Percentiles rank a stretch among this genome's conserved stretches.
Conservation (phyloP, 1,139 yeast genomes). For the Geotrichum europaeum region DNA sequence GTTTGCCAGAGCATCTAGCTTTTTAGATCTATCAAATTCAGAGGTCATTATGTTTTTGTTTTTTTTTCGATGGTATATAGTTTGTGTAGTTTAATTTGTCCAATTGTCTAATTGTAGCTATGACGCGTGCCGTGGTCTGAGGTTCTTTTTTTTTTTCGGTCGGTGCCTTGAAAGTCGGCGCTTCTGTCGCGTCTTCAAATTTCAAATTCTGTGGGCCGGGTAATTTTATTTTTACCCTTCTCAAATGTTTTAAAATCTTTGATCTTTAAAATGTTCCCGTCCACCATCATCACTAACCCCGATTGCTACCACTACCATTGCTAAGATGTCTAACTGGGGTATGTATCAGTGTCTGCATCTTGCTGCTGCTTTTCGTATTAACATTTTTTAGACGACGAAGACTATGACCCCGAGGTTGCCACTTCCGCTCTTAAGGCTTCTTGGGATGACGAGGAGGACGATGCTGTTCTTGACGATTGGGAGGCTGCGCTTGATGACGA, state of each 20-base stretch:
- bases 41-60: neutral
- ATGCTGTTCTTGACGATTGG: conserved; percentile 78
- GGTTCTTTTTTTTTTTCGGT: neutral
- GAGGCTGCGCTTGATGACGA: conserved; percentile 41
- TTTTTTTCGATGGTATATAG: neutral
- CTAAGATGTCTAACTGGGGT: conserved; percentile 29
- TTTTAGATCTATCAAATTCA: neutral
- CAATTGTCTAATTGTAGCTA: neutral
- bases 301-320: neutral
- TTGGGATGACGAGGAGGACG: conserved; percentile 84
- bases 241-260: neutral
- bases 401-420: conserved; percentile 83
- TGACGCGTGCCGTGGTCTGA: neutral
- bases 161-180: neutral
- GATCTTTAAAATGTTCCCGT: neutral
- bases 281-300: neutral
- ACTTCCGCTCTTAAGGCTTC: conserved; percentile 54
- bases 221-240: neutral
- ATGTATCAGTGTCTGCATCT: conserved; percentile 6
- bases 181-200: neutral
- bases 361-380: neutral
- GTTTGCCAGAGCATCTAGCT: neutral
- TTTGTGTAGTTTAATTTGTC: neutral
- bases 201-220: neutral
- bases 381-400: conserved; percentile 42